Conservation (phyloP, 805 yeast genomes). For the Wickerhamomyces hampshirensis region DNA sequence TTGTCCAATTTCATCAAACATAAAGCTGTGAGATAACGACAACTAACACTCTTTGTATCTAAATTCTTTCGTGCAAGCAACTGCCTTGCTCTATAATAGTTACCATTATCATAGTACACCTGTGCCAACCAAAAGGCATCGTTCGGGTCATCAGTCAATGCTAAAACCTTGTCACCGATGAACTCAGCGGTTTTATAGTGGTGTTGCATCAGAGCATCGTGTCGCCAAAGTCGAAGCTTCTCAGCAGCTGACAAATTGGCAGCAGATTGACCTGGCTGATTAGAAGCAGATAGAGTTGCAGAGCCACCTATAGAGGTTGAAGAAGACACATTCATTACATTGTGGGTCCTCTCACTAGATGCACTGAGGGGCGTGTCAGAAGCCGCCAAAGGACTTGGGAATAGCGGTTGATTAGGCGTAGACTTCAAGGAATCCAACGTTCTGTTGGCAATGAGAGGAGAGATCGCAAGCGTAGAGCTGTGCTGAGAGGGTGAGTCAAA, state of each 20-base stretch:
- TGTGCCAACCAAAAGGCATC: slow-evolving; percentile 98
- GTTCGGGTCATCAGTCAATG: slow-evolving; percentile 79
- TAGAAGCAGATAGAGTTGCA: no score
- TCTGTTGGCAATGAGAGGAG: slow-evolving; percentile 48
- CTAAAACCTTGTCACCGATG: slow-evolving; percentile 84
- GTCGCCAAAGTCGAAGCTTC: slow-evolving; percentile 83
- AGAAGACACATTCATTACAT: no score
- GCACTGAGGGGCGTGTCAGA: slow-evolving; percentile 8
- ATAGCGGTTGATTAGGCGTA: slow-evolving; percentile 41
- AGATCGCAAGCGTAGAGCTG: slow-evolving; percentile 68
- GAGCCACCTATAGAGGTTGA: no score
- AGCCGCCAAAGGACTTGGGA: slow-evolving; percentile 32
- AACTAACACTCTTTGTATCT: slow-evolving; percentile 54
- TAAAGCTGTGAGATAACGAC: slow-evolving; percentile 76
- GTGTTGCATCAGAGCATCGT: slow-evolving; percentile 89
- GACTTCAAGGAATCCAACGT: slow-evolving; percentile 37
- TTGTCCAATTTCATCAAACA: slow-evolving; percentile 66
- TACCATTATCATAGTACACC: slow-evolving; percentile 71
- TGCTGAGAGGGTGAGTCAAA: slow-evolving; percentile 46
- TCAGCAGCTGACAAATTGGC: slow-evolving; percentile 63
- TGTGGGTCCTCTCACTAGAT: slow-evolving; percentile 2
- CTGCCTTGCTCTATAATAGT: slow-evolving; percentile 74
- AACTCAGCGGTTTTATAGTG: slow-evolving; percentile 86
- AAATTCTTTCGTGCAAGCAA: slow-evolving; percentile 56
- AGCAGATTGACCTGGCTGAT: not conserved